Evolutionary conservation across 2,329 filamentous ascomycete species (phyloP).

Genomic region (Talaromyces atroroseus): DNA sequence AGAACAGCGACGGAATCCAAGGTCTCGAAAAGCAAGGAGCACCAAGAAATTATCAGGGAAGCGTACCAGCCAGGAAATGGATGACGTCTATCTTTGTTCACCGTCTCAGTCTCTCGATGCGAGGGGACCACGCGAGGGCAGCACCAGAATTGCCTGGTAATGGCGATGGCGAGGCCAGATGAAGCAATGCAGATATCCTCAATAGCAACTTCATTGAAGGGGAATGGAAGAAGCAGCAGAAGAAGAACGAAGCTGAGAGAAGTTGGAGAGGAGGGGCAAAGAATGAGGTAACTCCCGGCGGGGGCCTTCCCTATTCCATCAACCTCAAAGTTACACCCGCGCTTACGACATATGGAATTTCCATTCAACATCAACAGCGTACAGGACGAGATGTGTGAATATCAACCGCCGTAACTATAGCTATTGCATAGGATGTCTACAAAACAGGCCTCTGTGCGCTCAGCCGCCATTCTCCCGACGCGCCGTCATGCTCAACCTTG

Average conservation of each 20-base stretch:
- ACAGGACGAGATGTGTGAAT: no score
- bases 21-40: background rate
- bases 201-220: constrained; percentile 26
- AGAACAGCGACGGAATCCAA: background rate
- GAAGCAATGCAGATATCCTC: constrained; percentile 16
- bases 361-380: no score
- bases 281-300: background rate
- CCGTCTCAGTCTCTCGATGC: background rate
- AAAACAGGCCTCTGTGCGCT: constrained; percentile 26
- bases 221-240: background rate
- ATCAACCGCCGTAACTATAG: background rate
- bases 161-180: constrained; percentile 3
- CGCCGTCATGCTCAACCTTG: constrained; percentile 46
- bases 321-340: no score
- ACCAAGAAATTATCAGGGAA: background rate
- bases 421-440: constrained; percentile 14
- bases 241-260: background rate
- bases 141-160: background rate
- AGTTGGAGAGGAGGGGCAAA: constrained; percentile 3
- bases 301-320: background rate
- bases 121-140: background rate
- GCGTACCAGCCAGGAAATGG: background rate
- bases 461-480: constrained; percentile 27
- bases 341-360: no score
- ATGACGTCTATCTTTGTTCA: constrained; percentile 14